phyloP scores from a whole-genome alignment of 2,329 filamentous ascomycete species.

The Macrophomina phaseolina region DNA sequence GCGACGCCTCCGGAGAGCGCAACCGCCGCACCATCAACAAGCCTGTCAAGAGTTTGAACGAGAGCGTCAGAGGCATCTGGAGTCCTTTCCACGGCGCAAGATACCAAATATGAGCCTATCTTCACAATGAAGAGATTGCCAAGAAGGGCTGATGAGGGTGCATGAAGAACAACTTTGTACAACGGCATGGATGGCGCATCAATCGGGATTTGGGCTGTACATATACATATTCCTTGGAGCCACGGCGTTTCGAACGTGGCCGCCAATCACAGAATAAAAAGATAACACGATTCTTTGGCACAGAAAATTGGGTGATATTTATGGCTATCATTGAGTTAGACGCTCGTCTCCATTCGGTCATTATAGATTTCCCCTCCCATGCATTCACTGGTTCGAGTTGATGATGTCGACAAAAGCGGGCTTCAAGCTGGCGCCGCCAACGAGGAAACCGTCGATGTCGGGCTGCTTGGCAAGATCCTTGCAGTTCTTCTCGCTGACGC shows the following conservation, averaged over 20 bases:
- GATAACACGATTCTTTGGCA: neutral
- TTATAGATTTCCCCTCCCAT: conserved; percentile 11
- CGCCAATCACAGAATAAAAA: neutral
- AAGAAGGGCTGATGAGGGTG: neutral
- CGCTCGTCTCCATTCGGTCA: conserved; percentile 13
- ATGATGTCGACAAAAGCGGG: conserved; percentile 82
- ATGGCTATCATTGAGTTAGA: conserved; percentile 7
- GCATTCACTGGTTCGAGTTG: conserved; percentile 58
- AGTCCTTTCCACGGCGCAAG: conserved; percentile 65
- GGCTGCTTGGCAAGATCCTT: conserved; percentile 86
- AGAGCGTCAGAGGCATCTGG: conserved; percentile 70
- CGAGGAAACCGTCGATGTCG: conserved; percentile 98
- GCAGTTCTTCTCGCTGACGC: conserved; percentile 98
- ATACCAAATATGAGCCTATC: conserved; percentile 15
- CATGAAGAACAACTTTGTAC: conserved; percentile 1
- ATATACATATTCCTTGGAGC: conserved; percentile 7
- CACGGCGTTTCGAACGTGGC: neutral
- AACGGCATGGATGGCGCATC: conserved; percentile 25
- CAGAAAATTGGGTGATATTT: conserved; percentile 18
- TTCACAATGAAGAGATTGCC: neutral
- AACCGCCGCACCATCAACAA: conserved; percentile 62
- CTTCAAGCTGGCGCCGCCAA: conserved; percentile 95
- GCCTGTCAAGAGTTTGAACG: conserved; percentile 66
- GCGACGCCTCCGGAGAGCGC: conserved; percentile 78
- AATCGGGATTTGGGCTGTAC: conserved; percentile 21